These are phyloP conservation scores for Elongisporangium anandrum DNA, from an alignment of 352 stramenopile genomes.

Conservation along the genomic window DNA sequence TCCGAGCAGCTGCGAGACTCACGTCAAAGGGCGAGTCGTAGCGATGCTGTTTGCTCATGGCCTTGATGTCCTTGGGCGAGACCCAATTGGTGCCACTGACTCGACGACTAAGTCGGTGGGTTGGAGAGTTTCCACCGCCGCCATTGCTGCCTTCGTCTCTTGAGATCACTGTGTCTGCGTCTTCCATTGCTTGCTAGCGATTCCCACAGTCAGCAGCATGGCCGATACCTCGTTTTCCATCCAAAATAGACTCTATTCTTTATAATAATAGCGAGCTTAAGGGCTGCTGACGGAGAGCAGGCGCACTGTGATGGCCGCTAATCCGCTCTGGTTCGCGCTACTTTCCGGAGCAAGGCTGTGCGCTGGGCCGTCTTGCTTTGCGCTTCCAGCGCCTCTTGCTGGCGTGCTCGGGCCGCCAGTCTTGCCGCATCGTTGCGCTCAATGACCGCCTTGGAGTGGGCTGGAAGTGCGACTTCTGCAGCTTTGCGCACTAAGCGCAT, in stretches of 20 bases:
- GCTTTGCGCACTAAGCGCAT: slow-evolving; percentile 7
- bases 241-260: background rate
- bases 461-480: background rate
- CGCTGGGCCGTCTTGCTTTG: background rate
- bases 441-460: slow-evolving; percentile 6
- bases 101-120: slow-evolving; percentile 1
- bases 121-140: background rate
- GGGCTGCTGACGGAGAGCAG: background rate
- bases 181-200: slow-evolving; percentile 1
- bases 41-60: slow-evolving; percentile 28
- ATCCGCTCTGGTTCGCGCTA: background rate
- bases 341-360: background rate
- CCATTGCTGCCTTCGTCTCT: background rate
- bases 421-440: slow-evolving; percentile 19
- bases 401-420: slow-evolving; percentile 14
- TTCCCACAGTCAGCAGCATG: background rate
- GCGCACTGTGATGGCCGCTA: background rate
- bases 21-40: slow-evolving; percentile 65
- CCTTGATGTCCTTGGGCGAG: slow-evolving; percentile 17
- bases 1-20: slow-evolving; percentile 43
- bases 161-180: background rate
- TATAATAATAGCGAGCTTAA: background rate
- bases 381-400: slow-evolving; percentile 19
- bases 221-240: background rate
- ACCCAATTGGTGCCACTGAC: slow-evolving; percentile 9